Evolutionary conservation across 805 yeast species (phyloP).

Genomic region (Sungouiozyma ichnusensis): DNA sequence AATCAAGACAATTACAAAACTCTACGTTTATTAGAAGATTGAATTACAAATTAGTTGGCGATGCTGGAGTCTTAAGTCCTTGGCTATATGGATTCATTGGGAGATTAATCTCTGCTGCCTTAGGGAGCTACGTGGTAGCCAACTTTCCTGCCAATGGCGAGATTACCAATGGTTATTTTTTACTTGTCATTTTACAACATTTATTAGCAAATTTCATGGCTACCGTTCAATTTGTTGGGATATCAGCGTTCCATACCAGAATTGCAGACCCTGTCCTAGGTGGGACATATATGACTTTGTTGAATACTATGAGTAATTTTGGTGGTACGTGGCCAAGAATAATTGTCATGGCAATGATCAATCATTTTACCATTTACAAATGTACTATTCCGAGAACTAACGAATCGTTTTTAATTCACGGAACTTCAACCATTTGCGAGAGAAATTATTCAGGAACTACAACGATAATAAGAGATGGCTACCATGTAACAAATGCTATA

Average conservation of each 20-base stretch:
- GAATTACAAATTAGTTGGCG: conserved; percentile 19
- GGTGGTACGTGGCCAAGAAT: conserved; percentile 98
- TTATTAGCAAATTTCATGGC: conserved; percentile 82
- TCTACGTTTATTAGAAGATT: conserved; percentile 14
- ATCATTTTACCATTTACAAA: conserved; percentile 55
- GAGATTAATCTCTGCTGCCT: conserved; percentile 58
- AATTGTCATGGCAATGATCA: conserved; percentile 71
- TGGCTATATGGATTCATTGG: conserved; percentile 88
- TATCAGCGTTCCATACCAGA: conserved; percentile 89
- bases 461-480: conserved; percentile 59
- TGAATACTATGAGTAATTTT: conserved; percentile 82
- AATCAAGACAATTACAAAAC: conserved; percentile 3
- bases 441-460: conserved; percentile 43
- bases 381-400: conserved; percentile 35
- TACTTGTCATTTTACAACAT: conserved; percentile 73
- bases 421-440: conserved; percentile 10
- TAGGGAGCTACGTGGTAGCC: conserved; percentile 66
- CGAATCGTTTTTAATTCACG: conserved; percentile 7
- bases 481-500: conserved; percentile 61
- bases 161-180: conserved; percentile 41
- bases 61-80: conserved; percentile 59
- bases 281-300: conserved; percentile 95
- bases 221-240: conserved; percentile 88
- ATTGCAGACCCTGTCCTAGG: conserved; percentile 95
- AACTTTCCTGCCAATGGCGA: conserved; percentile 55